These are phyloP conservation scores for Chondrostereum purpureum DNA, from an alignment of 1,284 basidiomycete genomes.

Conservation along the genomic window DNA sequence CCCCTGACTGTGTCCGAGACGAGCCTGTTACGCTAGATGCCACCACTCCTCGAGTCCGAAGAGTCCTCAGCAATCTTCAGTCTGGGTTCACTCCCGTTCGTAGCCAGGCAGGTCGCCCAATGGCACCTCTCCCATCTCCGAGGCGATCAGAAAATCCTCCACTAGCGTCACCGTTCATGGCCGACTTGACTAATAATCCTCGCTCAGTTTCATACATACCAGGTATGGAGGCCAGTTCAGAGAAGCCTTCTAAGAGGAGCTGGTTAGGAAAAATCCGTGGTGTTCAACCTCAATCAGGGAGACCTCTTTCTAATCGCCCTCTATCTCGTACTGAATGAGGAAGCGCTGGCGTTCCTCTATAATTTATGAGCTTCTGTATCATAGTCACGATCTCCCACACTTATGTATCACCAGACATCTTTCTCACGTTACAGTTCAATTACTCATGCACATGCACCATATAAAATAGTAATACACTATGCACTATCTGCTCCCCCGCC, in stretches of 20 bases:
- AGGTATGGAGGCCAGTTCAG: conserved; percentile 11
- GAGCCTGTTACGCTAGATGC: conserved; percentile 32
- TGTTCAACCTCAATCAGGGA: too few species aligned
- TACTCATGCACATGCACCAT: too few species aligned
- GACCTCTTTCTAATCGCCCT: too few species aligned
- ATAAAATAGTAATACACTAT: too few species aligned
- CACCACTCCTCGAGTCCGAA: conserved; percentile 50
- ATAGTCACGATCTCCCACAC: conserved; percentile 10
- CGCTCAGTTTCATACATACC: conserved; percentile 26
- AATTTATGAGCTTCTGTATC: conserved; percentile 15
- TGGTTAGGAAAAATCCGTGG: conserved; percentile 63
- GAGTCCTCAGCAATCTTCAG: conserved; percentile 48
- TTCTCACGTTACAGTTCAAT: not conserved
- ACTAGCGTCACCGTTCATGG: conserved; percentile 37
- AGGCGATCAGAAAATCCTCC: conserved; percentile 28
- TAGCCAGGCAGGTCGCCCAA: conserved; percentile 33
- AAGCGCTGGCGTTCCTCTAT: too few species aligned
- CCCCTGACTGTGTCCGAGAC: conserved; percentile 38
- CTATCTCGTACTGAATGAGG: too few species aligned
- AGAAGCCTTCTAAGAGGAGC: conserved; percentile 42
- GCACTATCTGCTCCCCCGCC: too few species aligned
- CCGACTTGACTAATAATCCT: conserved; percentile 66
- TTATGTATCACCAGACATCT: conserved; percentile 14
- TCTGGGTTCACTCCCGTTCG: conserved; percentile 70
- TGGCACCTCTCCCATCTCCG: conserved; percentile 36